Conservation (phyloP, 2,329 filamentous ascomycete genomes). For the Aspergillus proliferans region DNA sequence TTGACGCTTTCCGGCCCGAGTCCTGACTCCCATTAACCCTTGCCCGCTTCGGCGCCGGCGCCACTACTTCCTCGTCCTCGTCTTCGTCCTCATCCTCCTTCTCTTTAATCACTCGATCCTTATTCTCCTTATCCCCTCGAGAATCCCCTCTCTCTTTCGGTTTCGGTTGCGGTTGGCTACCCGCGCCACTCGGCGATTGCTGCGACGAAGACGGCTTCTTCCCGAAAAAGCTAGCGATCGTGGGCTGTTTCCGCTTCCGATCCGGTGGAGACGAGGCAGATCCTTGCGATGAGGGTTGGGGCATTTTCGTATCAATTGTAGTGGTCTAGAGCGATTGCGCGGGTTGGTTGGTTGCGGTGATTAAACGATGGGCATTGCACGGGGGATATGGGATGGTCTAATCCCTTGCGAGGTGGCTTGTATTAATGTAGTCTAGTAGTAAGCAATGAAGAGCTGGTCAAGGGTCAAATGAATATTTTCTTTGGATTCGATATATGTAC, state of each 20-base stretch:
- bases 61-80: slow-evolving; percentile 37
- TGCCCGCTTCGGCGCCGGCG: slow-evolving; percentile 37
- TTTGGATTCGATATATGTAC: no score
- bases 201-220: slow-evolving; percentile 42
- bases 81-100: slow-evolving; percentile 33
- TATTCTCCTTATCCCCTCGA: slow-evolving; percentile 2
- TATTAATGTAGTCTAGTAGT: no score
- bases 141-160: slow-evolving; percentile 1
- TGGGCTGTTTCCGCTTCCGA: slow-evolving; percentile 52
- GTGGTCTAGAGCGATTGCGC: no score
- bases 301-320: slow-evolving; percentile 17
- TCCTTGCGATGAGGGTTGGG: slow-evolving; percentile 28
- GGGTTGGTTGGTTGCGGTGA: no score
- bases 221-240: slow-evolving; percentile 80
- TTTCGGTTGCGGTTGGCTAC: slow-evolving; percentile 3
- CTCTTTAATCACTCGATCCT: slow-evolving; percentile 4
- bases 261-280: slow-evolving; percentile 25
- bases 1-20: neutral
- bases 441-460: no score
- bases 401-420: no score
- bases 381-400: no score
- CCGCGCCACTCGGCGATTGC: slow-evolving; percentile 6
- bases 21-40: slow-evolving; percentile 18
- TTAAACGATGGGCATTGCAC: no score
- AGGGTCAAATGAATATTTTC: no score